Evolutionary conservation across 2,329 filamentous ascomycete genomes (phyloP).

Genomic region (Microsporum audouinii): DNA sequence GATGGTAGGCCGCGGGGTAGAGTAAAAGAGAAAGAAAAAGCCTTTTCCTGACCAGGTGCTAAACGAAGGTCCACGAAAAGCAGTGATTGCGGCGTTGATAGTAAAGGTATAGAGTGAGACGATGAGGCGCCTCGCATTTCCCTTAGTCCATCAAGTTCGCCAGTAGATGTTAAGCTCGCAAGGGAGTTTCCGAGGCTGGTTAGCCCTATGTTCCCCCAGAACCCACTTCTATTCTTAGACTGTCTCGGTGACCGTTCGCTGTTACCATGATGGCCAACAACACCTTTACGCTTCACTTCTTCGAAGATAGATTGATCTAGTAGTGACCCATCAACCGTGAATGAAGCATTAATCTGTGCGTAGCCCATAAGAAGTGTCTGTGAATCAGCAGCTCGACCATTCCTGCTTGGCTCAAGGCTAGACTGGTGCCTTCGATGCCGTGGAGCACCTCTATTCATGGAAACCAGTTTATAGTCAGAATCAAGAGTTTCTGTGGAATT

Average conservation of each 20-base stretch:
- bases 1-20: constrained; percentile 84
- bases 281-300: constrained; percentile 87
- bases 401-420: constrained; percentile 24
- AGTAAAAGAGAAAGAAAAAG: constrained; percentile 75
- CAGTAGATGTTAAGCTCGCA: constrained; percentile 72
- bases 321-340: constrained; percentile 80
- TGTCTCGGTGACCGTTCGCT: constrained; percentile 62
- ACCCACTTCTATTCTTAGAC: constrained; percentile 54
- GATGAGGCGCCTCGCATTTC: constrained; percentile 86
- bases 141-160: constrained; percentile 83
- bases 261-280: constrained; percentile 69
- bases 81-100: constrained; percentile 93
- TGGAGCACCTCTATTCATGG: constrained; percentile 39
- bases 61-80: constrained; percentile 88
- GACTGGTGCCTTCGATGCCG: constrained; percentile 37
- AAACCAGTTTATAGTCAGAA: constrained; percentile 62
- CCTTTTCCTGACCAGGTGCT: constrained; percentile 75
- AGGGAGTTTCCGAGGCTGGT: constrained; percentile 77
- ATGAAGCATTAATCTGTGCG: constrained; percentile 84
- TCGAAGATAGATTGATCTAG: constrained; percentile 86
- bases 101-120: constrained; percentile 73
- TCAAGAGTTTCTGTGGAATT: constrained; percentile 86
- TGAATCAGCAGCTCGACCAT: constrained; percentile 14
- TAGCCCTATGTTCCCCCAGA: constrained; percentile 80
- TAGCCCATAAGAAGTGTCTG: constrained; percentile 97